Percentiles rank a stretch among this genome's conserved stretches.
These are phyloP conservation scores for Cetradonia linearis DNA, from an alignment of 495 filamentous ascomycete species.

Conservation along the genomic window DNA sequence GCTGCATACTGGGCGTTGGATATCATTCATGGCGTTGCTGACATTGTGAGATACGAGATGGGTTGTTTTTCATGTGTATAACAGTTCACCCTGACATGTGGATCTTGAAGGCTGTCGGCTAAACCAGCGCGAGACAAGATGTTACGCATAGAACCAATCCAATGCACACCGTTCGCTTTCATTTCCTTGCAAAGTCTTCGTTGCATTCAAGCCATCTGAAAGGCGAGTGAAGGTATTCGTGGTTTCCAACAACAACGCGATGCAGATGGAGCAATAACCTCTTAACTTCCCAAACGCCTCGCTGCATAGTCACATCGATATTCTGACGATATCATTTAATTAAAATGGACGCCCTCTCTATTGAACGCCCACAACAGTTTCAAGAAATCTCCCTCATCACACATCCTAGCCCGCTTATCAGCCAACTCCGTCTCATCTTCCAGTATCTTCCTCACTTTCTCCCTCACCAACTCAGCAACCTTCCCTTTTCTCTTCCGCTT, in stretches of 20 bases:
- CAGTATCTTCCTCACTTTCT: constrained; percentile 74
- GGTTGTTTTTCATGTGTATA: background rate
- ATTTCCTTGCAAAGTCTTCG: background rate
- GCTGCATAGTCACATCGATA: background rate
- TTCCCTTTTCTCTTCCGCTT: constrained; percentile 62
- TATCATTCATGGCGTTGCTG: background rate
- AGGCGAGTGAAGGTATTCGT: background rate
- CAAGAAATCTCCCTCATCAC: constrained; percentile 86
- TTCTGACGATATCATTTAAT: constrained; percentile 33
- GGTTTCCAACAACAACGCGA: background rate
- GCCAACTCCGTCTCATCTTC: constrained; percentile 64
- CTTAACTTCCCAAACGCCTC: background rate
- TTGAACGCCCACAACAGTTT: constrained; percentile 69
- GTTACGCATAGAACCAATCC: too few relatives aligned
- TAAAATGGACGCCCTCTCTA: constrained; percentile 88
- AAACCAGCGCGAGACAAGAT: background rate
- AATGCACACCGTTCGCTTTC: background rate
- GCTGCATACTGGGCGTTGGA: constrained; percentile 13
- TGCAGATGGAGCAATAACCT: background rate
- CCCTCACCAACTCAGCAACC: constrained; percentile 64
- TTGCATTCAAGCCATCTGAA: background rate
- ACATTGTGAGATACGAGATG: background rate
- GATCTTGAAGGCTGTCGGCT: background rate
- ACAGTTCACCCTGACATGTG: background rate
- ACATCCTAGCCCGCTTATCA: constrained; percentile 71